phyloP scores from a whole-genome alignment of 2,329 filamentous ascomycete genomes.

The Talaromyces marneffei region DNA sequence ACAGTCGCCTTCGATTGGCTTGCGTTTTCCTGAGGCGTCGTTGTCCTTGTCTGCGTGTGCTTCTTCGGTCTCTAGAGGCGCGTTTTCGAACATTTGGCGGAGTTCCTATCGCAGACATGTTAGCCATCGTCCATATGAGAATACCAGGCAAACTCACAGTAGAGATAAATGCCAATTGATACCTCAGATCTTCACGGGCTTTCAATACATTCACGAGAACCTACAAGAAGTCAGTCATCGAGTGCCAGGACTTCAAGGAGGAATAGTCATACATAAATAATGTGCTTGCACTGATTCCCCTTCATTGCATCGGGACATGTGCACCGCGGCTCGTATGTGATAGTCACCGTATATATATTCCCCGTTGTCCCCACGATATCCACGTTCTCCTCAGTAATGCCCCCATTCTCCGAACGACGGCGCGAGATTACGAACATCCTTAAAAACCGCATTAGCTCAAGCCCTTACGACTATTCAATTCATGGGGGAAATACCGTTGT shows the following conservation, averaged over 20 bases:
- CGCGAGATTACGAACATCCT: slow-evolving; percentile 55
- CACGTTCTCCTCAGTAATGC: slow-evolving; percentile 47
- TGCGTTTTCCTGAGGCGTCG: slow-evolving; percentile 45
- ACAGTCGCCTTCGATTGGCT: slow-evolving; percentile 57
- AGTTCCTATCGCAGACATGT: slow-evolving; percentile 41
- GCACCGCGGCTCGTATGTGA: slow-evolving; percentile 49
- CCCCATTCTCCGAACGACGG: slow-evolving; percentile 38
- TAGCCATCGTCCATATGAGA: no score
- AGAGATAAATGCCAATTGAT: slow-evolving; percentile 56
- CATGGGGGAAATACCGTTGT: slow-evolving; percentile 34
- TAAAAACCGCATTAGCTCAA: background rate
- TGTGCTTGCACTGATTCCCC: slow-evolving; percentile 60
- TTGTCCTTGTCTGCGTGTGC: slow-evolving; percentile 31
- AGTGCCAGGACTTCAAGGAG: background rate
- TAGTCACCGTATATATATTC: slow-evolving; percentile 56
- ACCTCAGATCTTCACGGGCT: slow-evolving; percentile 50
- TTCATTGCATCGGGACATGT: slow-evolving; percentile 51
- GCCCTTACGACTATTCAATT: background rate
- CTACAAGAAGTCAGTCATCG: slow-evolving; percentile 17
- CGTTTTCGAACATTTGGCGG: slow-evolving; percentile 49
- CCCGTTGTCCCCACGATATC: slow-evolving; percentile 57
- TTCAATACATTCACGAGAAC: slow-evolving; percentile 55
- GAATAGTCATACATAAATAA: slow-evolving; percentile 46
- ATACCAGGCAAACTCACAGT: slow-evolving; percentile 28
- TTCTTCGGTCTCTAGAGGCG: slow-evolving; percentile 47